These are phyloP conservation scores for Cladosporium austrohemisphaericum DNA, from an alignment of 2,329 filamentous ascomycete genomes.

Conservation along the genomic window DNA sequence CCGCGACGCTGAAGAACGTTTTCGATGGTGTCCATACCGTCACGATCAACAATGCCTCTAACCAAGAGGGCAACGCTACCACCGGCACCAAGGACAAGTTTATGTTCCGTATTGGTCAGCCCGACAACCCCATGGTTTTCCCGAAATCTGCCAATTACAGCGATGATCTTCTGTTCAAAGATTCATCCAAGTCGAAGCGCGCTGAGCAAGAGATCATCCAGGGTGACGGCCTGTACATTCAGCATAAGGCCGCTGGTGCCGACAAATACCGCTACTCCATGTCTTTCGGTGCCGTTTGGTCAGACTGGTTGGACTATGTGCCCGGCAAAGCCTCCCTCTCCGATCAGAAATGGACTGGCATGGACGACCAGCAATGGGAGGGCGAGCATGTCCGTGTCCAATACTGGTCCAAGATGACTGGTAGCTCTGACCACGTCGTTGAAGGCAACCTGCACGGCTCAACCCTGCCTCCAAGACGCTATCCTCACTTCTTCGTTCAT, in stretches of 20 bases:
- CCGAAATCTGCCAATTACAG: conserved; percentile 57
- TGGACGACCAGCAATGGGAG: conserved; percentile 52
- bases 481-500: conserved; percentile 61
- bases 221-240: conserved; percentile 36
- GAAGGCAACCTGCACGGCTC: conserved; percentile 52
- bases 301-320: conserved; percentile 55
- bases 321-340: conserved; percentile 49
- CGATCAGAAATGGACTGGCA: conserved; percentile 54
- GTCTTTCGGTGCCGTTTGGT: conserved; percentile 59
- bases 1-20: conserved; percentile 52
- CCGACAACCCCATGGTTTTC: conserved; percentile 59
- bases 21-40: conserved; percentile 59
- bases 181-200: conserved; percentile 19
- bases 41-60: conserved; percentile 53
- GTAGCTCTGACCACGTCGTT: conserved; percentile 58
- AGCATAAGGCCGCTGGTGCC: conserved; percentile 58
- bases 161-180: conserved; percentile 46
- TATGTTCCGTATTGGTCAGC: conserved; percentile 56
- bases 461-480: conserved; percentile 43
- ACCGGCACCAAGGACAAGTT: conserved; percentile 59
- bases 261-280: conserved; percentile 60
- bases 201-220: conserved; percentile 33
- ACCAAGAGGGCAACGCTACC: conserved; percentile 36
- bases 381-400: conserved; percentile 62
- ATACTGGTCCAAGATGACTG: conserved; percentile 58